Evolutionary conservation across 1,284 basidiomycete genomes (phyloP).

Genomic region (Tilletia setariae): DNA sequence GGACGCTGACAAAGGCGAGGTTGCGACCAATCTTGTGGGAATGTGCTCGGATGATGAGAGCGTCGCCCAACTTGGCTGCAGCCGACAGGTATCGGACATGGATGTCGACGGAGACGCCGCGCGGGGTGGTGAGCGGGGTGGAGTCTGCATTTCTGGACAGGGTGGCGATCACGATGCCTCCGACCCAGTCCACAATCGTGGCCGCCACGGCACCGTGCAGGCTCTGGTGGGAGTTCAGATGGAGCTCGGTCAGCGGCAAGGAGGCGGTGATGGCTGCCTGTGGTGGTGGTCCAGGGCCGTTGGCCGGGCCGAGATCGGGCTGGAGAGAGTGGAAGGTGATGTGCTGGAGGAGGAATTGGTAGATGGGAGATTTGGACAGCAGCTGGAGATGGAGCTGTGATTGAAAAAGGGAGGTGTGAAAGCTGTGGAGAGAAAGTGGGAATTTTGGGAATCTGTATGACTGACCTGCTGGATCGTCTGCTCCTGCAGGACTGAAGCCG

Average conservation of each 20-base stretch:
- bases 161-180: conserved; percentile 36
- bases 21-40: conserved; percentile 34
- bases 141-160: conserved; percentile 12
- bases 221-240: conserved; percentile 36
- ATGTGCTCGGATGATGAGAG: conserved; percentile 30
- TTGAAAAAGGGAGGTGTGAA: neutral
- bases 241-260: conserved; percentile 27
- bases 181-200: conserved; percentile 40
- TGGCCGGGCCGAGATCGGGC: neutral
- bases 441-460: too few relatives aligned
- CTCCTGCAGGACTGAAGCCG: too few relatives aligned
- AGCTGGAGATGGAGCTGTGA: conserved; percentile 27
- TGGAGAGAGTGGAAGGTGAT: conserved; percentile 15
- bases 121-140: neutral
- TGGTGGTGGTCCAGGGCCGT: conserved; percentile 27
- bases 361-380: conserved; percentile 34
- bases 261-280: conserved; percentile 28
- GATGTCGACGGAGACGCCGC: conserved; percentile 39
- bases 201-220: conserved; percentile 40
- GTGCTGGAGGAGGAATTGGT: conserved; percentile 34
- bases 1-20: conserved; percentile 37
- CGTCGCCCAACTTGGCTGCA: conserved; percentile 32
- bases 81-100: conserved; percentile 32
- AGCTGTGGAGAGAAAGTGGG: too few relatives aligned
- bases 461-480: neutral